A percentile compares a stretch with the other conserved stretches of the same genome.
Evolutionary conservation across 2,329 filamentous ascomycete genomes (phyloP).

Genomic region (Aureobasidium melanogenum): DNA sequence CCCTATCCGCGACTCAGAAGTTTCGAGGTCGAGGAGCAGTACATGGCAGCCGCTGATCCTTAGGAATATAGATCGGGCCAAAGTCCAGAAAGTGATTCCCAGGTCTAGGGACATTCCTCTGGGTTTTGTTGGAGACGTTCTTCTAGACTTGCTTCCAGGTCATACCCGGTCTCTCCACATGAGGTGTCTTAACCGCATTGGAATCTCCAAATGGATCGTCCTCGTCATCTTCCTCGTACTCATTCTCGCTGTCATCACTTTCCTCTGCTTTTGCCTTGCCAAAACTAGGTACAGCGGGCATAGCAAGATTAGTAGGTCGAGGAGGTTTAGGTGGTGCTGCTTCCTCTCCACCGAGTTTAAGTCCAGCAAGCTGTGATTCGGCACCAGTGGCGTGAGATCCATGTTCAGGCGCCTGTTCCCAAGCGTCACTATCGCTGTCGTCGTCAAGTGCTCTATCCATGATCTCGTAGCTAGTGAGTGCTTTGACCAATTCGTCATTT

Average conservation of each 20-base stretch:
- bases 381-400: conserved; percentile 17
- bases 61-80: background rate
- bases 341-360: conserved; percentile 30
- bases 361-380: conserved; percentile 36
- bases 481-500: conserved; percentile 91
- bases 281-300: conserved; percentile 25
- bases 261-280: conserved; percentile 18
- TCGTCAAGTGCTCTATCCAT: conserved; percentile 78
- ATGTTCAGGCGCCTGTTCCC: conserved; percentile 33
- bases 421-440: conserved; percentile 55
- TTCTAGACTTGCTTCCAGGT: conserved; percentile 29
- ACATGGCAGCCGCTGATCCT: background rate
- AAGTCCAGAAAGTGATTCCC: background rate
- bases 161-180: conserved; percentile 30
- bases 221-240: conserved; percentile 62
- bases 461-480: conserved; percentile 89
- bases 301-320: conserved; percentile 35
- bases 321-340: conserved; percentile 41
- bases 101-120: too few species aligned
- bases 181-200: conserved; percentile 57
- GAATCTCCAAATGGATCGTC: conserved; percentile 80
- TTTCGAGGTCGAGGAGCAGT: background rate
- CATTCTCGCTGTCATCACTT: conserved; percentile 46
- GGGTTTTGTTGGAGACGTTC: background rate
- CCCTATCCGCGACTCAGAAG: background rate